Base-by-base conservation (phyloP, 352 stramenopile species). In the Globisporangium heterothallicum region DNA sequence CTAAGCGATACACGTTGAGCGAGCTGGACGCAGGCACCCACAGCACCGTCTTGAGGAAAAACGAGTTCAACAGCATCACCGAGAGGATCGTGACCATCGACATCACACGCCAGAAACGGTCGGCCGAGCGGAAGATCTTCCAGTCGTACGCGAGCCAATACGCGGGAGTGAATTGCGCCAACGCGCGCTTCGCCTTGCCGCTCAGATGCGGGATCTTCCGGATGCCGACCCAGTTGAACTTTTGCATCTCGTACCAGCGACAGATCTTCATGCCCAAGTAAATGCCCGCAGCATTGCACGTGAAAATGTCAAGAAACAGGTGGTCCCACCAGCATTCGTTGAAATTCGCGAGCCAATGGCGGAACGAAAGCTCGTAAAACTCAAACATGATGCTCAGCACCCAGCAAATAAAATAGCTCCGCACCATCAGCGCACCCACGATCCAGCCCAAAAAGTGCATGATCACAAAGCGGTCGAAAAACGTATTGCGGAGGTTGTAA, bases 301-400 rank as follows among this genome's bases (percentile, higher is more conserved):
- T 91, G 66, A 97, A 88, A 40, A 97, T 86, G 58, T 98, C 92
- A 43, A 97, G 78, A 51, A 98, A 89, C 26, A 98, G 45, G 48
- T 95, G 88, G 64, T 98, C 92, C 92, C 92, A 98, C 91, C 91
- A 98, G 70, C 92, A 98, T 66, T 98, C 92, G 59, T 97, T 90
- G 60, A 98, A 98, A 68, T 98, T 96, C 42, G 88, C 73, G 6
- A 96, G 79, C 71, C 93, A 94, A 69, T 96, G 86, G 53, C 86
- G 76, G 64, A 96, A 95, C 53, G 86, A 87, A 47, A 96, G 70
- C 63, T 92, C 86, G 59, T 90, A 92, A 32, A 88, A 69, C 59
- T 94, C 84, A 49, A 90, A 94, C 67, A 92, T 78, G 68, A 94
- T 63, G 56, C 78, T 91, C 14, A 94, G 42, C 3, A 77, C 72